Conservation (phyloP, 1,139 yeast genomes). For the Kurtzmaniella quercitrusa region DNA sequence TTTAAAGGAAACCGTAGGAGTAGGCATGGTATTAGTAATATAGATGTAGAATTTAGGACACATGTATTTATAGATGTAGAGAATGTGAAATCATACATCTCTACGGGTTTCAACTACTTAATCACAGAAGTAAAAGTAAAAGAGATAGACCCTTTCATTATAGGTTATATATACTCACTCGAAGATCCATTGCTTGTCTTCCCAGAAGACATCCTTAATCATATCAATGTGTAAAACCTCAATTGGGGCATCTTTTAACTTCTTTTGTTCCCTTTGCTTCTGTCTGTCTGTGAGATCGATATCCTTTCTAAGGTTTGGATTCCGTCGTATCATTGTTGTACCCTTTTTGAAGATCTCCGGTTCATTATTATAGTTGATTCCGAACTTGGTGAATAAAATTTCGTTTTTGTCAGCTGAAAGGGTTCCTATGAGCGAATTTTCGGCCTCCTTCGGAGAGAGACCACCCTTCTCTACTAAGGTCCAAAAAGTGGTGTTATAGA, state of each 20-base stretch:
- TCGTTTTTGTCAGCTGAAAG: conserved; percentile 83
- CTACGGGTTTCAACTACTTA: too few species aligned
- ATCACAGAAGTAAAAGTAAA: too few species aligned
- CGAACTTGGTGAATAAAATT: conserved; percentile 69
- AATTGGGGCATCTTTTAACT: conserved; percentile 46
- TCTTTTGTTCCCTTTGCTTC: conserved; percentile 44
- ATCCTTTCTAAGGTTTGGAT: conserved; percentile 9
- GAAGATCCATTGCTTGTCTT: conserved; percentile 32
- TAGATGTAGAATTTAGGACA: too few species aligned
- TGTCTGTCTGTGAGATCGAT: conserved; percentile 38
- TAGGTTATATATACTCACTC: conserved; percentile 7
- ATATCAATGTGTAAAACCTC: conserved; percentile 50
- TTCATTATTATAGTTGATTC: conserved; percentile 86
- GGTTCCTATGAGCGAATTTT: conserved; percentile 67
- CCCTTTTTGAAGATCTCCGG: conserved; percentile 88
- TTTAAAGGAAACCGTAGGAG: too few species aligned
- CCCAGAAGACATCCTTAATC: conserved; percentile 58
- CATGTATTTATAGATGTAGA: too few species aligned
- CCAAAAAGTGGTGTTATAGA: conserved; percentile 95
- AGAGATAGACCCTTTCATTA: too few species aligned
- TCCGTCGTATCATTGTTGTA: conserved; percentile 61
- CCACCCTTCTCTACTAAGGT: conserved; percentile 69
- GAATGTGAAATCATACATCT: too few species aligned
- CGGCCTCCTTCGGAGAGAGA: conserved; percentile 73
- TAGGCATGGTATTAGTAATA: too few species aligned